A percentile compares a stretch with the other conserved stretches of the same genome.
These are phyloP conservation scores for Cryphonectria carpinicola DNA, from an alignment of 2,329 filamentous ascomycete species.

Conservation along the genomic window DNA sequence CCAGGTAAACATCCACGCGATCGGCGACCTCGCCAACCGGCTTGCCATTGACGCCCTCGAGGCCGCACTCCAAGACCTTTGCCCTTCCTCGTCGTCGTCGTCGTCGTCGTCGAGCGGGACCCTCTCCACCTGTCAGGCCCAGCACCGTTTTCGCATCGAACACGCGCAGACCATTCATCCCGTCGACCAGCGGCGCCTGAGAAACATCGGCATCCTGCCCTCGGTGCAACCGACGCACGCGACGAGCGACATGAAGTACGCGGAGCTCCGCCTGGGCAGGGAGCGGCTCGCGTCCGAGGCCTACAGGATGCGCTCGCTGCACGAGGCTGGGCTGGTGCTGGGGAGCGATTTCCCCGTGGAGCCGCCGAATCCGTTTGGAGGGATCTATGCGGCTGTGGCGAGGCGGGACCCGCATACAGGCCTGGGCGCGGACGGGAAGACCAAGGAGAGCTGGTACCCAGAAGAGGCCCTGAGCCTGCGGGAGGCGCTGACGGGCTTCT, in stretches of 20 bases:
- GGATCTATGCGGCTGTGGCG: constrained; percentile 70
- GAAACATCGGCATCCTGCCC: constrained; percentile 63
- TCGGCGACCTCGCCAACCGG: constrained; percentile 71
- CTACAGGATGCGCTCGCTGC: constrained; percentile 68
- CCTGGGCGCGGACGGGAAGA: constrained; percentile 48
- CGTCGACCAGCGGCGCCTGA: constrained; percentile 64
- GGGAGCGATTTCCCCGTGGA: constrained; percentile 76
- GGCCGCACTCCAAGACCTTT: constrained; percentile 57
- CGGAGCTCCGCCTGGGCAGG: constrained; percentile 60
- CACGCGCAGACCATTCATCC: constrained; percentile 73
- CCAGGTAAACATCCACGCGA: constrained; percentile 75
- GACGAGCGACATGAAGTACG: constrained; percentile 72
- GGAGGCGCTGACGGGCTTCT: constrained; percentile 67
- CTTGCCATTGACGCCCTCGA: constrained; percentile 66
- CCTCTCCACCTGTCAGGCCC: constrained; percentile 56
- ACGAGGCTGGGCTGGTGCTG: constrained; percentile 58
- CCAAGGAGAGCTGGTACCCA: constrained; percentile 58
- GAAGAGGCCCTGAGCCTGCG: constrained; percentile 62
- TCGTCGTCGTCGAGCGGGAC: constrained; percentile 28
- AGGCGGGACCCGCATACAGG: constrained; percentile 63
- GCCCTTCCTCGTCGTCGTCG: constrained; percentile 47
- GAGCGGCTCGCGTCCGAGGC: constrained; percentile 59
- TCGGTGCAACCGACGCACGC: constrained; percentile 75
- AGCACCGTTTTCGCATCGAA: constrained; percentile 67
- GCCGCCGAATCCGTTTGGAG: constrained; percentile 68